Base-by-base conservation (phyloP, 805 yeast genomes). In the Cyberlindnera mrakii region DNA sequence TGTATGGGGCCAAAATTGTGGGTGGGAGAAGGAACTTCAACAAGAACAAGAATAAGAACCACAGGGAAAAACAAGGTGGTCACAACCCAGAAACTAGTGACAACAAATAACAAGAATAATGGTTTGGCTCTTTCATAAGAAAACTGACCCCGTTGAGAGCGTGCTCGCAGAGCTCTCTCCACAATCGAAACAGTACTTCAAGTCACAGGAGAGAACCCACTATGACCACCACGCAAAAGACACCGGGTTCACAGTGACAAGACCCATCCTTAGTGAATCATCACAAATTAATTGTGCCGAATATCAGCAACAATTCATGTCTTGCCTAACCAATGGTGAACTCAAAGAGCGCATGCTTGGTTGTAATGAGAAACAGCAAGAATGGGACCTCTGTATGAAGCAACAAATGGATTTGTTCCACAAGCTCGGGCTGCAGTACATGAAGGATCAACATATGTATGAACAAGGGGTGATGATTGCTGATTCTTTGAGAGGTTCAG, bases 271-370 rank as follows among this genome's bases (percentile, higher is more conserved):
- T 18, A 16, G 16, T 15, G 17, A 19, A 10, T 15, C 34, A 7
- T 31, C 34, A 30, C 35, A 30, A 34, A 35, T 46, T 3, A 52
- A 53, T 35, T 55, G 59, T 48, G 57, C 59, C 1, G 58, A 53
- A 16, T 46, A 42, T 35, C 53, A 53, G 19, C 29, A 43, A 3
- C 48, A 43, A 13, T 53, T 50, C 43, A 39, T 52, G 41, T 38
- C 48, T 14, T 55, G 59, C 37, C 34, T 55, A 17, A 41, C 49
- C 7, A 40, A 46, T 9, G 59, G 59, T 6, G 34, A 50, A 5
- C 48, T 40, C 44, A 45, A 35, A 17, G 57, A 54, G 25, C 44
- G 45, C 9, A 33, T 48, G 25, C 33, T 32, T 4, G 55, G 54
- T 3, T 55, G 60, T 44, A 41, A 40, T 15, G 33, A 31, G 10